Conservation (phyloP, 2,329 filamentous ascomycete genomes). For the Penicillium sp. region DNA sequence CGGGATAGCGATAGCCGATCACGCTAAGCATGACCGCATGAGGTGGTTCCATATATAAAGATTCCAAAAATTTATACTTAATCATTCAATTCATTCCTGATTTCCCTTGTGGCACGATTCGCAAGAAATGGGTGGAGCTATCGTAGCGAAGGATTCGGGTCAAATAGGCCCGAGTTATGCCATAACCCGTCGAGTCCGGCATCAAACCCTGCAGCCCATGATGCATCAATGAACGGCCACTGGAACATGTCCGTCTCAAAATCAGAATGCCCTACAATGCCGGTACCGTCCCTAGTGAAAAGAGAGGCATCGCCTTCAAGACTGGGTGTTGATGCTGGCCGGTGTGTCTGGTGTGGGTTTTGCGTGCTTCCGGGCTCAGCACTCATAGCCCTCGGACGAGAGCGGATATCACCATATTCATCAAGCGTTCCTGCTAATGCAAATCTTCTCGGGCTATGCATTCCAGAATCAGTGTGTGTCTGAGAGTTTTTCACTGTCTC, state of each 20-base stretch:
- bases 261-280: constrained; percentile 25
- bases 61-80: not conserved
- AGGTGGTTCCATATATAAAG: not conserved
- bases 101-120: not conserved
- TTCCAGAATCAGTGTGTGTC: constrained; percentile 21
- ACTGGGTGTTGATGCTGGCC: constrained; percentile 9
- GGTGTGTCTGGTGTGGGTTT: constrained; percentile 7
- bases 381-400: constrained; percentile 28
- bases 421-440: constrained; percentile 40
- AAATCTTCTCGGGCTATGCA: constrained; percentile 33
- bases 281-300: constrained; percentile 10
- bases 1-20: constrained; percentile 2
- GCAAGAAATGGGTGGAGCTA: not conserved
- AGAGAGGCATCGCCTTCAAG: constrained; percentile 7
- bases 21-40: not conserved
- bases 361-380: constrained; percentile 14
- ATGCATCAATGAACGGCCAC: constrained; percentile 43
- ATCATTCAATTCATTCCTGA: not conserved
- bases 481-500: constrained; percentile 36
- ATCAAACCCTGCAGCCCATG: constrained; percentile 41
- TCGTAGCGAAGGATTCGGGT: constrained; percentile 1
- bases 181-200: constrained; percentile 37
- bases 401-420: constrained; percentile 43
- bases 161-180: constrained; percentile 23
- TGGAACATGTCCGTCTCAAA: constrained; percentile 42